Percentiles rank a stretch among this genome's conserved stretches.
Conservation (phyloP, 441 rosid genomes). For the Gossypium davidsonii region DNA sequence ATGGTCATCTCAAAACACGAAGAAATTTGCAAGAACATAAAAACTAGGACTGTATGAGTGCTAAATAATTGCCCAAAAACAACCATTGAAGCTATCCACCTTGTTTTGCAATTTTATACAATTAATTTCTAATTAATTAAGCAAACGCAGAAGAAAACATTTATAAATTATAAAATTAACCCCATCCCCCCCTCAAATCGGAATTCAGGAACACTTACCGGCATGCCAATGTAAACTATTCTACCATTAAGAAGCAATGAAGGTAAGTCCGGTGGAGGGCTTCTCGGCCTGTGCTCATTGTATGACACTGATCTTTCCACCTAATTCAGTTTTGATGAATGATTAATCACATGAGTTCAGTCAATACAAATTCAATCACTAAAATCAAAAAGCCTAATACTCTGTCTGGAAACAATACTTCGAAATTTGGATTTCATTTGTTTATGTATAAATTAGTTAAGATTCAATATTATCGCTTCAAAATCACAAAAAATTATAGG, state of each 20-base stretch:
- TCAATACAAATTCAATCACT: background rate
- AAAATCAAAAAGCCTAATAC: background rate
- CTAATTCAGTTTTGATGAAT: constrained; percentile 25
- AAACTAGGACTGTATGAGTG: background rate
- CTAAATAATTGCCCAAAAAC: background rate
- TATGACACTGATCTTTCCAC: constrained; percentile 63
- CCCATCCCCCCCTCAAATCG: background rate
- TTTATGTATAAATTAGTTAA: background rate
- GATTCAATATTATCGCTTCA: background rate
- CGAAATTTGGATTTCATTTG: background rate
- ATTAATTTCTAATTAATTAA: background rate
- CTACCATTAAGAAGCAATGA: constrained; percentile 71
- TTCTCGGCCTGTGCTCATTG: constrained; percentile 45
- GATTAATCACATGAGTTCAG: background rate
- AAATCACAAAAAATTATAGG: background rate
- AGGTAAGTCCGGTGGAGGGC: constrained; percentile 75
- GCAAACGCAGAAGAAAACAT: background rate
- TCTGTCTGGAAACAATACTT: background rate
- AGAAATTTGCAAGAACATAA: background rate
- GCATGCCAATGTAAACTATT: constrained; percentile 84
- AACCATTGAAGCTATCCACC: background rate
- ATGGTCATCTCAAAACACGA: background rate
- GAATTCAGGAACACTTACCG: constrained; percentile 36
- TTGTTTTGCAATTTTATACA: background rate
- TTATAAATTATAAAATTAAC: background rate